Evolutionary conservation across 345 rosid species (phyloP), one percentile per base, ranked within the genome.

Genomic region (Moricandia arvensis): DNA sequence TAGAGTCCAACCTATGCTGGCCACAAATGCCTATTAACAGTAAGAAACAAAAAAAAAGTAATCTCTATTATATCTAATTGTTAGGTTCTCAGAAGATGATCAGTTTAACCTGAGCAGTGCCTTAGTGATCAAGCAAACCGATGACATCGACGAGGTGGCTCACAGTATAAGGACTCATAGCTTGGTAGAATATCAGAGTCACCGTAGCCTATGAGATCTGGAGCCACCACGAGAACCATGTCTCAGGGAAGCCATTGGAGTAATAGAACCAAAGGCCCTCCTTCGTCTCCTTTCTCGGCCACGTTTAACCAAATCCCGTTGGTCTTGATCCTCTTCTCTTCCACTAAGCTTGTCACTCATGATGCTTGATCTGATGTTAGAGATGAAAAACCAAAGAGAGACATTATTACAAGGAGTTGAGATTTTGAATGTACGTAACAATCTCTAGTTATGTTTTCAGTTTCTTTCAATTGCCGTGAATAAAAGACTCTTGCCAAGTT

Each of bases 211-310:
- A 90, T 80, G 67, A 88, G 69, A 63, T 88, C 90, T 68, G 91
- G 96, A 54, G 93, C 91, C 30, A 88, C 86, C 0, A 71, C 87
- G 90, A 87, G 72, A 80, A 87, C 90, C 89, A 88, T 51, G 85
- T 71, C 77, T 90, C 96, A n/a, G 96, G 93, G 84, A 90, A 90
- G 37, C 96, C 93, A 69, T 86, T 86, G 92, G 43, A 89, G 87
- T 12, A 89, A 64, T 24, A 91, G 57, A 61, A 87, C 87, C 7
- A 89, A 73, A 2, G 91, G 88, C 5, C 91, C 84, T 10, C 9
- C 5, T 0, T 89, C 82, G 18, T 66, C 77, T 59, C 93, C 89
- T 81, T 86, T 86, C 82, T 87, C 89, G 0, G 80, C 88, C 2
- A 79, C 63, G 59, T 89, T 87, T 61, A 86, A 24, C 82, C 82